Base-by-base conservation (phyloP, 1,284 basidiomycete species). In the Ceratobasidium theobromae region DNA sequence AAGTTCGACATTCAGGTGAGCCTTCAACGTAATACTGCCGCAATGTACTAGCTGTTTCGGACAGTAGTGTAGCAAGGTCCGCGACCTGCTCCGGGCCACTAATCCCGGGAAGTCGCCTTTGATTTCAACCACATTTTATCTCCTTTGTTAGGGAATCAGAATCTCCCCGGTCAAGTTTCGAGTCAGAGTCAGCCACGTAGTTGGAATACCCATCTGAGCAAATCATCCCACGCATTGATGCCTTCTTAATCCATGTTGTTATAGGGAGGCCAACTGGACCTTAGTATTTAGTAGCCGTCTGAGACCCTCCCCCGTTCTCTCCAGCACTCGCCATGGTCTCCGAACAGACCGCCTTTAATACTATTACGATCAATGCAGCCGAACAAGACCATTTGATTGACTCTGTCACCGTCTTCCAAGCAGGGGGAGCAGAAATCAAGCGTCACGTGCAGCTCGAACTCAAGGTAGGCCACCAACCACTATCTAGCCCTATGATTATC, bases 331-430 rank as follows among this genome's bases (percentile, higher is more conserved):
- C 35, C 8, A 38, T 38, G 35, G 35, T 38, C 6, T 6, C 25
- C 16, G 53, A 55, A 3, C 28, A 45, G 14, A 16, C 55, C 48
- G 18, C n/a, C 21, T 58, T 30, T 27, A 14, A 58, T 23, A 58
- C 35, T 18, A 53, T 64, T 32, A 41, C 46, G 3, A 43, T 64
- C 38, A 53, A 64, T 23, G 48, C 60, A 14, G 46, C 48, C 14
- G 60, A 64, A 27, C 60, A 64, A 46, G 58, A 51, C 21, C 45
- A 38, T 38, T 28, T 33, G 12, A 49, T 49, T 40, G 21, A 45
- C 21, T 33, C 57, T 11, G 57, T 62, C 1, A 52, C 58, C 28
- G 58, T 64, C 21, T 64, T 64, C 21, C 58, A 64, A 33, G 35
- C 58, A 1, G 33, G 38, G 21, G 48, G 49, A 1, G 58, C 58